A percentile compares a stretch with the other conserved stretches of the same genome.
These are phyloP conservation scores for Ascosphaera apis DNA, from an alignment of 2,329 filamentous ascomycete species.

Conservation along the genomic window DNA sequence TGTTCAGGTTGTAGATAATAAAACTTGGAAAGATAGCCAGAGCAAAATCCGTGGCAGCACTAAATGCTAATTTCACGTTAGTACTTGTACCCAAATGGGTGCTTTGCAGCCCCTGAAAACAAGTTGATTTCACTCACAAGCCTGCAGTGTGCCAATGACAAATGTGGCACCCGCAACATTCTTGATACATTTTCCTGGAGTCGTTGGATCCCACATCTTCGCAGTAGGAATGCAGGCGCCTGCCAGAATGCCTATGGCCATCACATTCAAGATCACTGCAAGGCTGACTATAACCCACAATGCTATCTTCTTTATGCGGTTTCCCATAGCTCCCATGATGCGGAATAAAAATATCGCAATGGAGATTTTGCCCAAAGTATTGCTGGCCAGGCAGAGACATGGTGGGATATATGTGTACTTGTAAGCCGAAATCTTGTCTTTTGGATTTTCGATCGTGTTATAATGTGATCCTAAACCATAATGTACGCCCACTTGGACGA, in stretches of 20 bases:
- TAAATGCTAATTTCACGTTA: constrained; percentile 2
- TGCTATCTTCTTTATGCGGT: constrained; percentile 2
- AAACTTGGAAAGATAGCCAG: constrained; percentile 6
- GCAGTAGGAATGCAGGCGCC: constrained; percentile 3
- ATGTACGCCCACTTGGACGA: constrained; percentile 2
- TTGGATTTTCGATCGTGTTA: constrained; percentile 1
- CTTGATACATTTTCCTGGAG: constrained; percentile 1
- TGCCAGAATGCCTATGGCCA: constrained; percentile 3
- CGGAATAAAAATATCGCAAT: constrained; percentile 4
- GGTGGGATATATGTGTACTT: constrained; percentile 5
- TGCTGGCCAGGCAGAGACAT: constrained; percentile 5
- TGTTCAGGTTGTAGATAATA: constrained; percentile 4
- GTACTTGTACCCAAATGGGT: neutral
- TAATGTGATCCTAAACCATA: constrained; percentile 4
- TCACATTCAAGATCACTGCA: constrained; percentile 2
- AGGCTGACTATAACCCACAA: constrained; percentile 3
- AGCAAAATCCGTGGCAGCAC: constrained; percentile 4
- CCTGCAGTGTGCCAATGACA: constrained; percentile 3
- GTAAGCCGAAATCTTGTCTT: constrained; percentile 3
- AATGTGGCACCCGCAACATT: constrained; percentile 2
- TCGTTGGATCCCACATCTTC: constrained; percentile 2
- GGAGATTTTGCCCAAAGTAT: constrained; percentile 5
- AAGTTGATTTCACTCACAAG: neutral
- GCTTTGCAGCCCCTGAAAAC: constrained; percentile 4
- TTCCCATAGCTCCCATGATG: constrained; percentile 2